Evolutionary conservation across 208 protist species (phyloP).

Genomic region (Giardia muris): DNA sequence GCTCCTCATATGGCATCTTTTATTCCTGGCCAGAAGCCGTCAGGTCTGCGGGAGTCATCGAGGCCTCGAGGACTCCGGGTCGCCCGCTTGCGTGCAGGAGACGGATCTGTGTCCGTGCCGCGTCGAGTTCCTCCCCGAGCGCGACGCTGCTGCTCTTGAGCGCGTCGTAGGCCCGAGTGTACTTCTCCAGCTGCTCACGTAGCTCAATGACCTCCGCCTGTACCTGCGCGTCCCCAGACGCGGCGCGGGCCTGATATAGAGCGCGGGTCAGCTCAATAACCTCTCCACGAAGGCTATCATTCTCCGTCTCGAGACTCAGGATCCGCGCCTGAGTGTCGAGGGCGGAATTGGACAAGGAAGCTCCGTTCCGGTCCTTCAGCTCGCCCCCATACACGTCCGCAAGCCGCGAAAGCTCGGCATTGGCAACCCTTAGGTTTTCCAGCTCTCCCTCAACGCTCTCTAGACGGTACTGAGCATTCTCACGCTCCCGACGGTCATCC

Average conservation of each 20-base stretch:
- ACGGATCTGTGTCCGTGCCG: too few species aligned
- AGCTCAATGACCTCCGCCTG: not conserved
- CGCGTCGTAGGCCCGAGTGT: not conserved
- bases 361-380: too few species aligned
- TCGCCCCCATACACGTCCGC: not conserved
- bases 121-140: not conserved
- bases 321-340: not conserved
- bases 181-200: not conserved
- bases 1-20: too few species aligned
- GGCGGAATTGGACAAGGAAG: not conserved
- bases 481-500: not conserved
- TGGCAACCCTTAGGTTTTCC: not conserved
- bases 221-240: not conserved
- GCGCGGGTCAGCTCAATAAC: not conserved
- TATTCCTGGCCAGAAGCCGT: too few species aligned
- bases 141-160: not conserved
- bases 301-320: not conserved
- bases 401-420: not conserved
- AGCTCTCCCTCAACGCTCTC: not conserved
- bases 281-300: not conserved
- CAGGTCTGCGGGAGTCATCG: too few species aligned
- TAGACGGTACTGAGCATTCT: too few species aligned
- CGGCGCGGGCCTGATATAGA: not conserved
- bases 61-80: too few species aligned
- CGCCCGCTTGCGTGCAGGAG: too few species aligned